These are phyloP conservation scores for Solanum raphanifolium DNA, from an alignment of 257 asterid species.

Conservation along the genomic window DNA sequence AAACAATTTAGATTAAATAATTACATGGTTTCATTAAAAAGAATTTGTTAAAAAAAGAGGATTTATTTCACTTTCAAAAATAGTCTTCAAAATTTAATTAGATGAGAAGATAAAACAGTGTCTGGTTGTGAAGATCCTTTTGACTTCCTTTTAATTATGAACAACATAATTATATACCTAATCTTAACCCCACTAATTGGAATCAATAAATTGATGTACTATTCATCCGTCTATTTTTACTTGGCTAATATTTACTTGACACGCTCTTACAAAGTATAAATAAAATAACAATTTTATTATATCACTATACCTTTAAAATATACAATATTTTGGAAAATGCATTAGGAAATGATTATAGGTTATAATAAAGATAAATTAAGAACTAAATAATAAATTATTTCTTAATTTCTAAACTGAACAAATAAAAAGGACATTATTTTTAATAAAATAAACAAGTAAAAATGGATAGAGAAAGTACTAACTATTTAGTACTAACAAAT, in stretches of 20 bases:
- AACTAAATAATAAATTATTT: too few species aligned
- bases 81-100: neutral
- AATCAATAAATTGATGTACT: neutral
- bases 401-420: too few species aligned
- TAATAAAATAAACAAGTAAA: too few species aligned
- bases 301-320: too few species aligned
- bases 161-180: neutral
- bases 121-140: neutral
- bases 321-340: neutral
- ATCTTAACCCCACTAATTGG: neutral
- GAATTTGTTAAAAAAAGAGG: neutral
- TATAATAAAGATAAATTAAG: too few species aligned
- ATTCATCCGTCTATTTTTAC: neutral
- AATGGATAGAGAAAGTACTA: too few species aligned
- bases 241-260: neutral
- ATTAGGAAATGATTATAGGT: neutral
- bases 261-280: neutral
- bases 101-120: too few species aligned
- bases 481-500: too few species aligned
- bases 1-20: neutral
- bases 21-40: neutral
- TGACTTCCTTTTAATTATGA: neutral
- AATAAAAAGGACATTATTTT: neutral
- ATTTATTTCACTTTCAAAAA: too few species aligned
- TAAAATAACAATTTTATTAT: too few species aligned